Percentiles rank a stretch among this genome's conserved stretches.
These are phyloP conservation scores for Thelephora terrestris DNA, from an alignment of 1,284 basidiomycete genomes.

Conservation along the genomic window DNA sequence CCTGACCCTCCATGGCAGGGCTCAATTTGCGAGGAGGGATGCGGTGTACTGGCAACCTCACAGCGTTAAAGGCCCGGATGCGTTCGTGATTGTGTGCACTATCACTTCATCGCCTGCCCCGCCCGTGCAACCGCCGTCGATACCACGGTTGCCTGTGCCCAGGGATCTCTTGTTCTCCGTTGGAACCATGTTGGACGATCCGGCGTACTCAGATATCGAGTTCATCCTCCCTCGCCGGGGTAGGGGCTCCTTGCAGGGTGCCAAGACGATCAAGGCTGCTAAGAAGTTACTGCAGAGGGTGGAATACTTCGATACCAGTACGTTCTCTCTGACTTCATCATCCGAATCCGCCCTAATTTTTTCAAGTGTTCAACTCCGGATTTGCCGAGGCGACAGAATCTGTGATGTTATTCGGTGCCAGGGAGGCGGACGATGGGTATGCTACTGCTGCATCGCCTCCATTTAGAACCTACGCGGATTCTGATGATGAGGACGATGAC, in stretches of 20 bases:
- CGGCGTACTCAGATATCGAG: constrained; percentile 72
- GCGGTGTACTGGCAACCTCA: constrained; percentile 55
- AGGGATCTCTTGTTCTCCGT: constrained; percentile 56
- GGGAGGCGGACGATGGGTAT: neutral
- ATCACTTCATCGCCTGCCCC: constrained; percentile 60
- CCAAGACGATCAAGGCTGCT: constrained; percentile 52
- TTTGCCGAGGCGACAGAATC: constrained; percentile 42
- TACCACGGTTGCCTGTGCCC: constrained; percentile 48
- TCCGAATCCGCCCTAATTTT: neutral
- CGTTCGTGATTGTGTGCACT: constrained; percentile 69
- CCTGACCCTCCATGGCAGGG: constrained; percentile 32
- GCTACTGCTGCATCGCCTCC: constrained; percentile 7
- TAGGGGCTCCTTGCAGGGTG: constrained; percentile 22
- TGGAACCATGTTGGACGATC: constrained; percentile 70
- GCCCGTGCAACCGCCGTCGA: constrained; percentile 35
- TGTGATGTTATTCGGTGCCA: neutral
- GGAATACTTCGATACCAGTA: constrained; percentile 71
- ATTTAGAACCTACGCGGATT: constrained; percentile 40
- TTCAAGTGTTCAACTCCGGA: constrained; percentile 57
- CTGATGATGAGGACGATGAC: constrained; percentile 49
- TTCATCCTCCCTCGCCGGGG: constrained; percentile 56
- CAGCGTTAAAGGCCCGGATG: constrained; percentile 47
- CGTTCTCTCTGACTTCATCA: constrained; percentile 1
- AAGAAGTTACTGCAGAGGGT: constrained; percentile 58
- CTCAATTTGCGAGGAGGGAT: constrained; percentile 73